These are phyloP conservation scores for Phytophthora melonis DNA, from an alignment of 352 stramenopile species.

Conservation along the genomic window DNA sequence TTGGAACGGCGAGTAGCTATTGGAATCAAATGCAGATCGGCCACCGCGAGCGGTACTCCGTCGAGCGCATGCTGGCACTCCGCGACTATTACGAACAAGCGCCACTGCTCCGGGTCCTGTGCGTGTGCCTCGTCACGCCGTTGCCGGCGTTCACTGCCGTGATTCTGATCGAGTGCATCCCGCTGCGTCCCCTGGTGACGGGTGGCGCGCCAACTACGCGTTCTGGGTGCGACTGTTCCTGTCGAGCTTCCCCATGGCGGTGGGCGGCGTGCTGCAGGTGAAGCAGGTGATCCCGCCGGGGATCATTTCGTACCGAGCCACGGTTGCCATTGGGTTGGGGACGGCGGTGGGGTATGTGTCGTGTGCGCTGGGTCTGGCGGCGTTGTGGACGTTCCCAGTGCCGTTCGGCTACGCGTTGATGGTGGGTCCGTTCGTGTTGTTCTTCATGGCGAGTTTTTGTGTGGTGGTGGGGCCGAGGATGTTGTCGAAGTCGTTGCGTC, in stretches of 20 bases:
- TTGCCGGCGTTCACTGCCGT: conserved; percentile 19
- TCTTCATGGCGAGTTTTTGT: conserved; percentile 2
- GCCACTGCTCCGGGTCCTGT: conserved; percentile 1
- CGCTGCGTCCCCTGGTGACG: conserved; percentile 17
- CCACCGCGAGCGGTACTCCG: conserved; percentile 8
- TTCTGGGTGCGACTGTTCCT: conserved; percentile 35
- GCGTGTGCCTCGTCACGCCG: conserved; percentile 6
- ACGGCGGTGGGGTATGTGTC: not conserved
- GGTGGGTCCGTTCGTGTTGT: not conserved
- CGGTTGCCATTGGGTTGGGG: not conserved
- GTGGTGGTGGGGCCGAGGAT: not conserved
- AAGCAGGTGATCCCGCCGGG: not conserved
- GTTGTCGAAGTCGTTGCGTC: not conserved
- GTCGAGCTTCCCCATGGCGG: conserved; percentile 12
- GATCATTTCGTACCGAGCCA: conserved; percentile 6
- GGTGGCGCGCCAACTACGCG: conserved; percentile 33
- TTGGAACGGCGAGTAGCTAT: not conserved
- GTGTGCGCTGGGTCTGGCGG: conserved; percentile 10
- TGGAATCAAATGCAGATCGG: conserved; percentile 16
- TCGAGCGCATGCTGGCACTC: conserved; percentile 9
- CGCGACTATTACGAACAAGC: conserved; percentile 17
- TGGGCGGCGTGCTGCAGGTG: conserved; percentile 2
- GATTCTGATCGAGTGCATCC: conserved; percentile 31
- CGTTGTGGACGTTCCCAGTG: conserved; percentile 13
- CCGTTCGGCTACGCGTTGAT: conserved; percentile 15